Conservation (phyloP, 2,329 filamentous ascomycete species). For the Epichloe sibirici region DNA sequence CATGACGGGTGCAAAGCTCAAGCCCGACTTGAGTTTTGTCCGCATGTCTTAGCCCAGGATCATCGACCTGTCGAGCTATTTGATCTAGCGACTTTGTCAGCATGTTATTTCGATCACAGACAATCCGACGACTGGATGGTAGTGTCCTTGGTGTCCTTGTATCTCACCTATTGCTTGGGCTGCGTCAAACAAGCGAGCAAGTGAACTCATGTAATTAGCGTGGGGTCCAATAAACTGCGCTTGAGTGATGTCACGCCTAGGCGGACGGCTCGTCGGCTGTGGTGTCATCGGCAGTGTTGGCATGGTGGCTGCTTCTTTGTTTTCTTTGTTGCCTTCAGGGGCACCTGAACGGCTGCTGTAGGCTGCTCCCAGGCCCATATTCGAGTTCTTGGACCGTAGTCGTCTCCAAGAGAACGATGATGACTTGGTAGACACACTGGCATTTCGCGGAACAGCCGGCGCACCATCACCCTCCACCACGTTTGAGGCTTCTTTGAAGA, state of each 20-base stretch:
- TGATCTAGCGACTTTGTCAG: conserved; percentile 48
- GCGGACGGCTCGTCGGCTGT: conserved; percentile 50
- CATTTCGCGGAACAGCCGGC: conserved; percentile 36
- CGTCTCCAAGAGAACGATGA: conserved; percentile 76
- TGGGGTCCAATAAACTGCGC: conserved; percentile 73
- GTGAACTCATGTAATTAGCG: conserved; percentile 77
- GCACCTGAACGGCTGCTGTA: conserved; percentile 25
- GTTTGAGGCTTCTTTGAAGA: conserved; percentile 60
- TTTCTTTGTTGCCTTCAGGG: conserved; percentile 17
- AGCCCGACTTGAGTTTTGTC: conserved; percentile 92
- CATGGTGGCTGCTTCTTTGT: conserved; percentile 37
- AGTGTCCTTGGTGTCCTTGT: too few relatives aligned
- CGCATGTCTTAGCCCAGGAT: conserved; percentile 81
- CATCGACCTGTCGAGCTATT: conserved; percentile 91
- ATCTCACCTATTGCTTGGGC: conserved; percentile 73
- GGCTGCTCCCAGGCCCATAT: conserved; percentile 40
- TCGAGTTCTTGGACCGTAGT: conserved; percentile 79
- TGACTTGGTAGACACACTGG: conserved; percentile 56
- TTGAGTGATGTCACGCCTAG: conserved; percentile 57
- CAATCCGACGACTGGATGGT: too few relatives aligned
- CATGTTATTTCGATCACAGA: background rate
- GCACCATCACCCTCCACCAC: conserved; percentile 32
- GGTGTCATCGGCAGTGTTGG: conserved; percentile 68
- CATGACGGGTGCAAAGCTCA: conserved; percentile 84
- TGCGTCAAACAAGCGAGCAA: conserved; percentile 85